Evolutionary conservation across 2,329 filamentous ascomycete genomes (phyloP).

Genomic region (Colletotrichum salicis): DNA sequence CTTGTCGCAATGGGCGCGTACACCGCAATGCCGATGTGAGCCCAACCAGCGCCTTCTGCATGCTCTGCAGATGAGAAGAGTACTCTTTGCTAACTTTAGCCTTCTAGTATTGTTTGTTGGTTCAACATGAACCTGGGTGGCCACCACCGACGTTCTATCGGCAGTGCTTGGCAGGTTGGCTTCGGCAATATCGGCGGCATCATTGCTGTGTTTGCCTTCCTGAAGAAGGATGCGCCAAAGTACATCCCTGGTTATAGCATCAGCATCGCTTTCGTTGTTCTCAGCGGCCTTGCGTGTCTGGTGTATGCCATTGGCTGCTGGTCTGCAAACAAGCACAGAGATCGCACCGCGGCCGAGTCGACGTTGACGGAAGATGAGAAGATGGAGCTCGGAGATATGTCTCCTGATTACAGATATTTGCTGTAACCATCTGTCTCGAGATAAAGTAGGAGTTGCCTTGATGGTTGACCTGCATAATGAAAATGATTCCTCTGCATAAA

Average conservation of each 20-base stretch:
- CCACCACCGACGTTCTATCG: constrained; percentile 76
- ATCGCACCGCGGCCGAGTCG: constrained; percentile 56
- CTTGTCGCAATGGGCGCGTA: constrained; percentile 84
- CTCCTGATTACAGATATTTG: constrained; percentile 69
- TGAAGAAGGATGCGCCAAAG: constrained; percentile 72
- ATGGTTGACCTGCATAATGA: not conserved
- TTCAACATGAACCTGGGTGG: constrained; percentile 83
- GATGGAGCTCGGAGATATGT: constrained; percentile 68
- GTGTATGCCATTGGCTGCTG: constrained; percentile 69
- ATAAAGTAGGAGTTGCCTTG: not conserved
- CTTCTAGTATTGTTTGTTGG: constrained; percentile 69
- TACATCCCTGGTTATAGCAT: constrained; percentile 82
- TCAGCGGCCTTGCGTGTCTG: constrained; percentile 71
- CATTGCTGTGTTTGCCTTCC: constrained; percentile 77
- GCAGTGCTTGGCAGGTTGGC: constrained; percentile 80
- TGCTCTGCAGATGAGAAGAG: not conserved
- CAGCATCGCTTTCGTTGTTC: constrained; percentile 76
- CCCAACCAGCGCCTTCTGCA: not conserved
- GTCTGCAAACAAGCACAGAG: constrained; percentile 69
- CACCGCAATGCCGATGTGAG: constrained; percentile 86
- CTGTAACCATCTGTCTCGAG: constrained; percentile 48
- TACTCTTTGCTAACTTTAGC: not conserved
- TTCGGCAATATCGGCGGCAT: constrained; percentile 86
- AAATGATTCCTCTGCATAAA: not conserved
- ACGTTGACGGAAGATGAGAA: constrained; percentile 70